phyloP scores from a whole-genome alignment of 2,329 filamentous ascomycete genomes.

The Diaporthe amygdali region DNA sequence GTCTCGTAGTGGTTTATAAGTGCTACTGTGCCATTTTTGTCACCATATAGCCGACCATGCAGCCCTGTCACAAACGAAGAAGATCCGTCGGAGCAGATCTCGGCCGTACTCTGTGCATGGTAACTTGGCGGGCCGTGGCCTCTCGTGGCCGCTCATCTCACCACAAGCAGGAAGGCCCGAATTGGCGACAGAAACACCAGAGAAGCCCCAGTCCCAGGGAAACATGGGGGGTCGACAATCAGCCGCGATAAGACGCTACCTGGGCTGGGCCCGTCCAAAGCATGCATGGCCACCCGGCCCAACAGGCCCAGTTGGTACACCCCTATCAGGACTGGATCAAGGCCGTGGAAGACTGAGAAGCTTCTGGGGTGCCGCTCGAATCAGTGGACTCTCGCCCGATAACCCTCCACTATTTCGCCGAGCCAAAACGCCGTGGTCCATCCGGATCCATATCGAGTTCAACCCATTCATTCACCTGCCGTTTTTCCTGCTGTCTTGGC shows the following conservation, averaged over 20 bases:
- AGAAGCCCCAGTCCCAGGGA: neutral
- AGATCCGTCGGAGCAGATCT: conserved; percentile 26
- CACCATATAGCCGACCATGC: neutral
- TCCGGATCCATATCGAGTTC: conserved; percentile 39
- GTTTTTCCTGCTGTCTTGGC: conserved; percentile 23
- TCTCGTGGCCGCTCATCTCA: conserved; percentile 17
- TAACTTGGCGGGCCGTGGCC: conserved; percentile 19
- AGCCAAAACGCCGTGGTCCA: conserved; percentile 57
- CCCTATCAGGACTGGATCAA: neutral
- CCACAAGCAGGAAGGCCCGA: conserved; percentile 23
- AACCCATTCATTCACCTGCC: conserved; percentile 24
- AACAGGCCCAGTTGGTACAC: neutral
- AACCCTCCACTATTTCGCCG: conserved; percentile 62
- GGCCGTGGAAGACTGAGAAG: neutral
- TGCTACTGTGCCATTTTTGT: neutral
- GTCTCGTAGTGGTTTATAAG: neutral
- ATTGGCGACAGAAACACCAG: conserved; percentile 13
- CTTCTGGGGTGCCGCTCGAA: conserved; percentile 8
- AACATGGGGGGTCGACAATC: conserved; percentile 8
- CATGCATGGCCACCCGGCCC: too few species aligned
- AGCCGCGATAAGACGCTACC: conserved; percentile 20
- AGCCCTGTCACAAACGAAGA: conserved; percentile 19
- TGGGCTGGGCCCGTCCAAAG: neutral
- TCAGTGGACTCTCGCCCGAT: conserved; percentile 33
- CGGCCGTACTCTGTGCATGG: conserved; percentile 24